phyloP scores from a whole-genome alignment of 2,329 filamentous ascomycete species.

The Phaeosphaeria sp. region DNA sequence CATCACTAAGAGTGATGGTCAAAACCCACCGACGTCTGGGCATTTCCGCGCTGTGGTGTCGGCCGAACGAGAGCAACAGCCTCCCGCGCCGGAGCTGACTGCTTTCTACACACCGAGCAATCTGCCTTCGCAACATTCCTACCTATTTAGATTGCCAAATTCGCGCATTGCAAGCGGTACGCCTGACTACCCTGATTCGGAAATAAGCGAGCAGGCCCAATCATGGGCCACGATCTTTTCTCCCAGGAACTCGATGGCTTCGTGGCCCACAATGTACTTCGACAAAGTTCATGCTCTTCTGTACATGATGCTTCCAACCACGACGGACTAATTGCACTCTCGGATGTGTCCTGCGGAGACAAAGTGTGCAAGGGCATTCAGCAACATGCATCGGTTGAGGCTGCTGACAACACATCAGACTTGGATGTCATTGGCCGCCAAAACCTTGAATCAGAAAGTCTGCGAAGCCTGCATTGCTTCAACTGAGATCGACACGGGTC shows the following conservation, averaged over 20 bases:
- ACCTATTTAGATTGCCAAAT: conserved; percentile 12
- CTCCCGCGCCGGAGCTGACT: conserved; percentile 11
- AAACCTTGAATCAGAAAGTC: conserved; percentile 7
- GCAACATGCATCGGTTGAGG: conserved; percentile 18
- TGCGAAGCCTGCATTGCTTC: conserved; percentile 4
- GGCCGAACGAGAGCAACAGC: conserved; percentile 27
- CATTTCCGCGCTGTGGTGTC: conserved; percentile 18
- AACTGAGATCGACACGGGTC: conserved; percentile 10
- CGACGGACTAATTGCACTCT: not conserved
- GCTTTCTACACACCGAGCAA: conserved; percentile 17
- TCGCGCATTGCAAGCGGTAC: conserved; percentile 7
- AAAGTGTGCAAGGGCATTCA: conserved; percentile 15
- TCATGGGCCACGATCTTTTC: not conserved
- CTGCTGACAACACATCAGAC: conserved; percentile 23
- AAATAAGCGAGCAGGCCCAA: conserved; percentile 11
- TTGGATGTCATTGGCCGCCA: conserved; percentile 18
- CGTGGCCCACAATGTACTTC: not conserved
- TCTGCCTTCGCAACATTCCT: conserved; percentile 14
- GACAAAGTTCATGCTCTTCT: not conserved
- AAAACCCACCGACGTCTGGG: conserved; percentile 6
- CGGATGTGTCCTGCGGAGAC: conserved; percentile 5
- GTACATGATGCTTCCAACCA: not conserved
- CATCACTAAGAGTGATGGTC: conserved; percentile 29
- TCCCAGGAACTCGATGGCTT: not conserved
- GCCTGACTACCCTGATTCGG: conserved; percentile 9